phyloP scores from a whole-genome alignment of 2,329 filamentous ascomycete genomes.

The Escovopsis weberi region DNA sequence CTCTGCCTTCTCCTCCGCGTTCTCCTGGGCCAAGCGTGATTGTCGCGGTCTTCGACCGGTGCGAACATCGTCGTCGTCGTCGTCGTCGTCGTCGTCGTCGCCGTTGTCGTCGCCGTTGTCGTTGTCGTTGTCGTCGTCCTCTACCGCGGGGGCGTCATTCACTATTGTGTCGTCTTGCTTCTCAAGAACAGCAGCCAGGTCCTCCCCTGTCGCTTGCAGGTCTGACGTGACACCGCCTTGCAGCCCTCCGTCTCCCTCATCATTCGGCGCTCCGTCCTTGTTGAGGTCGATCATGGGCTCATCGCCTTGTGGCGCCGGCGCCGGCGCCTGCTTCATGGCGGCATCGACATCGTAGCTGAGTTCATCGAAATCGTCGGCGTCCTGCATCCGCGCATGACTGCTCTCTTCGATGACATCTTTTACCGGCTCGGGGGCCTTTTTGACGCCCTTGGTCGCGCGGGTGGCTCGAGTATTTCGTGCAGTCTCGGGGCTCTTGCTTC shows the following conservation, averaged over 20 bases:
- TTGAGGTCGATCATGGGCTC: conserved; percentile 15
- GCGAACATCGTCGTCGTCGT: conserved; percentile 35
- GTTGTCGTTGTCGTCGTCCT: conserved; percentile 7
- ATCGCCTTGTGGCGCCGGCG: conserved; percentile 7
- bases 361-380: conserved; percentile 23
- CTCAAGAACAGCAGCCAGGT: no score
- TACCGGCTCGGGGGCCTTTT: conserved; percentile 32
- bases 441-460: conserved; percentile 36
- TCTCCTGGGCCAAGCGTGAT: conserved; percentile 19
- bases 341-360: conserved; percentile 19
- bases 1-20: conserved; percentile 9
- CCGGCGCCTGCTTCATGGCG: conserved; percentile 14
- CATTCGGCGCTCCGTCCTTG: conserved; percentile 3
- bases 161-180: no score
- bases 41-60: conserved; percentile 32
- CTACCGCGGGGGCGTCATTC: no score
- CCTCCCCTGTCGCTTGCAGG: conserved; percentile 8
- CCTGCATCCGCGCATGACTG: conserved; percentile 19
- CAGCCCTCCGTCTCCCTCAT: conserved; percentile 6
- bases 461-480: conserved; percentile 28
- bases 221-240: no score
- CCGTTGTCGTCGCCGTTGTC: conserved; percentile 13
- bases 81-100: conserved; percentile 22
- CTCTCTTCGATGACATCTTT: conserved; percentile 41
- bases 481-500: conserved; percentile 42